These are phyloP conservation scores for Trametes elegans DNA, from an alignment of 768 basidiomycete genomes.

Conservation along the genomic window DNA sequence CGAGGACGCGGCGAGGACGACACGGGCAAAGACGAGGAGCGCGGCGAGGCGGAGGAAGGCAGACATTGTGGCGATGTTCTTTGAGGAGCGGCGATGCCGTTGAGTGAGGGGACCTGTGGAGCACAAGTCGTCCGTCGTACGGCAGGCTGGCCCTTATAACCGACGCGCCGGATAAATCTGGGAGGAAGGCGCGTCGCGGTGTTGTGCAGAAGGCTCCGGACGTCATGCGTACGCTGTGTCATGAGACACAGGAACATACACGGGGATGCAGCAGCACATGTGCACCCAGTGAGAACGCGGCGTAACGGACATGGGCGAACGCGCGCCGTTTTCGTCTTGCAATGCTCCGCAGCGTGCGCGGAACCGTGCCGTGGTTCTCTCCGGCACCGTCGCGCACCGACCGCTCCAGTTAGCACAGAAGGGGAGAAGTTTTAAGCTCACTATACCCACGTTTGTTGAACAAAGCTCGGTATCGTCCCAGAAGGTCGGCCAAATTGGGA, in stretches of 20 bases:
- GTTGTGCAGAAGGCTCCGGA: not conserved
- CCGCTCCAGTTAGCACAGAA: not conserved
- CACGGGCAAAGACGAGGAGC: constrained; percentile 10
- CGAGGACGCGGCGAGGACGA: not conserved
- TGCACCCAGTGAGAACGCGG: constrained; percentile 1
- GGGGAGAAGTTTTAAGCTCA: not conserved
- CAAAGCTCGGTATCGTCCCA: not conserved
- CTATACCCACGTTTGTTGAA: not conserved
- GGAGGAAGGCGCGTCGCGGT: not conserved
- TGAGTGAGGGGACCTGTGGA: constrained; percentile 2
- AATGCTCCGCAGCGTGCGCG: not conserved
- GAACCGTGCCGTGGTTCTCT: not conserved
- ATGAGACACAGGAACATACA: constrained; percentile 12
- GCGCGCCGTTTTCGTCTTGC: not conserved
- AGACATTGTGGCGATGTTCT: not conserved
- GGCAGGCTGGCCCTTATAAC: not conserved
- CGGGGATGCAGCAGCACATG: constrained; percentile 6
- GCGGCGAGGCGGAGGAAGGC: constrained; percentile 15
- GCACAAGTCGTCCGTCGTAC: not conserved
- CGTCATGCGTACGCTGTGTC: constrained; percentile 5
- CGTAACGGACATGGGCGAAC: not conserved
- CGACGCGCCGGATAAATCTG: constrained; percentile 9
- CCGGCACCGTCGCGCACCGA: not conserved
- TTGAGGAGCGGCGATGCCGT: not conserved
- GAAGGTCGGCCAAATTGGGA: not conserved